Evolutionary conservation across 345 rosid species (phyloP), one percentile per base, ranked within the genome.

Genomic region (Eucalyptus pauciflora): DNA sequence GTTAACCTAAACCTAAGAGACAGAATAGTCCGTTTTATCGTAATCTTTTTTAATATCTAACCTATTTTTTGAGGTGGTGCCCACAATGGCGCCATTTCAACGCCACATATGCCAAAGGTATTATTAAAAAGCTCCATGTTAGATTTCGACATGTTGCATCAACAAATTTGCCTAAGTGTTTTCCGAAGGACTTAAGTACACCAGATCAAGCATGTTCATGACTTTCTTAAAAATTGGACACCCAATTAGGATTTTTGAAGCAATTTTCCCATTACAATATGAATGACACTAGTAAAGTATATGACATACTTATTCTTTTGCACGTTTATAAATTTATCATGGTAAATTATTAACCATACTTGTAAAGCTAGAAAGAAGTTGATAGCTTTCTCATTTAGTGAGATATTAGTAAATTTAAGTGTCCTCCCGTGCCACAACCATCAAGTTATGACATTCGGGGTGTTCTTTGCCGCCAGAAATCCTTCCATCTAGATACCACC

Each of bases 351-450:
- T 64, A 64, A n/a, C 71, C 71, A 64, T 64, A n/a, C 71, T n/a
- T 64, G 10, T n/a, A 13, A 56, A 56, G 1, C 27, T 56, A 56
- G 37, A 14, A 64, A 62, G 17, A 64, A n/a, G 20, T 64, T 64
- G 33, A 31, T n/a, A 64, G 33, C 37, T 64, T 64, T 29, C 10
- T 64, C 71, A n/a, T 29, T 14, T n/a, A 7, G 33, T n/a, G 37
- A 64, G 71, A n/a, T 14, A 3, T 29, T 64, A 37, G 20, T 64
- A 64, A 64, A 64, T 29, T 64, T 52, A 52, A 7, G 56, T 52
- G 2, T 7, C 0, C 9, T 52, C 3, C 0, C 2, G 2, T 3
- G 9, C 24, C 56, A 52, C 24, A 18, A 52, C 0, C 0, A 1
- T 52, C 24, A 52, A 52, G 10, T 52, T 52, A 52, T 52, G 10